phyloP scores from a whole-genome alignment of 2,329 filamentous ascomycete species.

The Westerdykella sp. region DNA sequence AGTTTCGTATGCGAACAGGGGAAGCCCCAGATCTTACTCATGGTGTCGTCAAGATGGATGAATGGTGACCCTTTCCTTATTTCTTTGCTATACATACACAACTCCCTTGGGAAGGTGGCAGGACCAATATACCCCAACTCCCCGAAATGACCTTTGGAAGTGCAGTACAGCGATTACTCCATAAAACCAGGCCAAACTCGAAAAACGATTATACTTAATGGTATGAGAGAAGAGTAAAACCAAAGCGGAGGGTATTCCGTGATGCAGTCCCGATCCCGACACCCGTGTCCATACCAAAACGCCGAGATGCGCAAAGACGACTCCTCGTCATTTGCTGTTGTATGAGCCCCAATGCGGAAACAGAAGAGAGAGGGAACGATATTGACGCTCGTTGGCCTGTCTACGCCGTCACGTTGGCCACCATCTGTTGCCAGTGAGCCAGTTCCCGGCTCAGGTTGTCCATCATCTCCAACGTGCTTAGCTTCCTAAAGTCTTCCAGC shows the following conservation, averaged over 20 bases:
- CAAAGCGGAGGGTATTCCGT: background rate
- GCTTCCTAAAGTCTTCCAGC: slow-evolving; percentile 55
- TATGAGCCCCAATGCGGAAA: background rate
- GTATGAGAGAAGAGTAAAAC: background rate
- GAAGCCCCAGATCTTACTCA: no score
- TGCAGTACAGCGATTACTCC: background rate
- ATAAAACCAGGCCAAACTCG: background rate
- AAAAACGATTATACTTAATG: no score
- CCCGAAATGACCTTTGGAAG: no score
- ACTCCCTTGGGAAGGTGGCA: no score
- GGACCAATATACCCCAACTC: no score
- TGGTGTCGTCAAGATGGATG: no score
- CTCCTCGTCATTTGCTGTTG: background rate
- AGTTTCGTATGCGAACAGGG: no score
- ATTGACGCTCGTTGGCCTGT: background rate
- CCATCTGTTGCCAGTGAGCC: slow-evolving; percentile 71
- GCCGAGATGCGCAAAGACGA: background rate
- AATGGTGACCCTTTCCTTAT: no score
- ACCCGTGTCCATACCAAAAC: background rate
- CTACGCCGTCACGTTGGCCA: slow-evolving; percentile 24
- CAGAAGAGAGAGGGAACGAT: background rate
- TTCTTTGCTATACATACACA: no score
- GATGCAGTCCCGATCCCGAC: background rate
- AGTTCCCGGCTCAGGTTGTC: slow-evolving; percentile 73
- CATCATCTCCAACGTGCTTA: slow-evolving; percentile 86